These are phyloP conservation scores for Acanthochlamys bracteata DNA, from an alignment of 106 monocot species.

Conservation along the genomic window DNA sequence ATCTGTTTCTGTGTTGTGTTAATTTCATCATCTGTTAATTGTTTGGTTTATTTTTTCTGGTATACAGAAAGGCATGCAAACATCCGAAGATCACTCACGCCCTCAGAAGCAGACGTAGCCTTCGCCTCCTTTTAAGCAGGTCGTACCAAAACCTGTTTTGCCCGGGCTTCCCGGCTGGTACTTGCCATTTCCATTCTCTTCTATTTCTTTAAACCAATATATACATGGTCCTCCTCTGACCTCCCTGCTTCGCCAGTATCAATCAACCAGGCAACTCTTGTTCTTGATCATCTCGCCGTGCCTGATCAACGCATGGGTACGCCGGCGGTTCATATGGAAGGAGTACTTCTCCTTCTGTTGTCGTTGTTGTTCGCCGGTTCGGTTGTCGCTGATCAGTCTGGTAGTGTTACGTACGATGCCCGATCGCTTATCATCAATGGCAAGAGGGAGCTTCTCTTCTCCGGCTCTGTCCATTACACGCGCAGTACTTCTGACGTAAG, in stretches of 20 bases:
- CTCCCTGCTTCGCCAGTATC: too few species aligned
- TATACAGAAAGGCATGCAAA: not conserved
- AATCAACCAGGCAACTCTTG: too few species aligned
- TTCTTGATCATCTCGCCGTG: too few species aligned
- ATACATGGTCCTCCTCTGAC: not conserved
- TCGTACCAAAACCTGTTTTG: not conserved
- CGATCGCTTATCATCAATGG: conserved; percentile 43
- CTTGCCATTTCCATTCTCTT: not conserved
- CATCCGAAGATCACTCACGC: not conserved
- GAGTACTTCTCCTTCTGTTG: not conserved
- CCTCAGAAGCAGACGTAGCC: not conserved
- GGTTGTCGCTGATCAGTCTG: not conserved
- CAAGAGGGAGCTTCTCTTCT: conserved; percentile 41
- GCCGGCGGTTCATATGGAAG: too few species aligned
- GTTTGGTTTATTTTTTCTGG: too few species aligned
- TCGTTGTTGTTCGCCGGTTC: too few species aligned
- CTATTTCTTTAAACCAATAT: not conserved
- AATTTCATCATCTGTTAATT: too few species aligned
- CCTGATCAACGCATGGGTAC: too few species aligned
- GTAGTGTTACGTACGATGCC: conserved; percentile 25
- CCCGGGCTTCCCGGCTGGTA: not conserved
- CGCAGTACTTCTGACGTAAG: conserved; percentile 47
- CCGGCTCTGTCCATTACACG: conserved; percentile 58
- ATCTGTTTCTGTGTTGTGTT: too few species aligned
- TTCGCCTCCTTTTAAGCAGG: not conserved